Base-by-base conservation (phyloP, 2,329 filamentous ascomycete genomes). In the Helotiales sp. region DNA sequence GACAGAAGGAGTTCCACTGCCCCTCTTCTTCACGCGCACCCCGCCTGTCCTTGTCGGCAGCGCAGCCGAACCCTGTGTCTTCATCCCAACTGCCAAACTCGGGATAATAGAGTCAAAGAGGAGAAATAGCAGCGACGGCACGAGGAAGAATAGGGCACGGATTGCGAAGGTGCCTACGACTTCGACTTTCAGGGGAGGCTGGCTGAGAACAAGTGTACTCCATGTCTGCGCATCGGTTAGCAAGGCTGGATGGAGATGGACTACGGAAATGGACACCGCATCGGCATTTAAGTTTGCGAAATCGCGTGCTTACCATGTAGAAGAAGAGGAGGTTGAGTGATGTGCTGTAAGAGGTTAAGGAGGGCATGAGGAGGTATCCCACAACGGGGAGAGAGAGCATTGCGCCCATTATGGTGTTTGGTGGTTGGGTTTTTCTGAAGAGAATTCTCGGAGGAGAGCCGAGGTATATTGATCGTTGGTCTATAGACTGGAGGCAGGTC, bases 281-380 rank as follows among this genome's bases (percentile, higher is more conserved):
- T 49, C 11, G 24, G 20, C 34, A 28, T 20, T 5, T 13, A 8
- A 26, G 5, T 2, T 34, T 22, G 13, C 11, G 2, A 26, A 3
- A 40, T 54, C 20, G 24, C 93, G 96, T 74, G 24, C 93, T 96
- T 74, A 92, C 95, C 81, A 97, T 86, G 78, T 93, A 95, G 79
- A 97, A 96, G 82, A 97, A 94, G 69, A 96, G 82, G 26, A 97
- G 81, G 78, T 96, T 97, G 70, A 97, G 83, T 0, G 90, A 93
- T 1, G 93, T 95, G 49, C 83, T 90, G 82, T 91, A 93, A 6
- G 91, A 90, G 6, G 87, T 85, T 66, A 88, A 77, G 55, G 85
- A 82, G 1, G 87, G 86, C 22, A 87, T 84, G 58, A 89, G 81
- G 73, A 91, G 83, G 69, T 89, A 91, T 30, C 90, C 91, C 47